Percentiles rank a stretch among this genome's conserved stretches.
These are phyloP conservation scores for Zoysia japonica DNA, from an alignment of 176 grass and related monocot genomes.

Conservation along the genomic window DNA sequence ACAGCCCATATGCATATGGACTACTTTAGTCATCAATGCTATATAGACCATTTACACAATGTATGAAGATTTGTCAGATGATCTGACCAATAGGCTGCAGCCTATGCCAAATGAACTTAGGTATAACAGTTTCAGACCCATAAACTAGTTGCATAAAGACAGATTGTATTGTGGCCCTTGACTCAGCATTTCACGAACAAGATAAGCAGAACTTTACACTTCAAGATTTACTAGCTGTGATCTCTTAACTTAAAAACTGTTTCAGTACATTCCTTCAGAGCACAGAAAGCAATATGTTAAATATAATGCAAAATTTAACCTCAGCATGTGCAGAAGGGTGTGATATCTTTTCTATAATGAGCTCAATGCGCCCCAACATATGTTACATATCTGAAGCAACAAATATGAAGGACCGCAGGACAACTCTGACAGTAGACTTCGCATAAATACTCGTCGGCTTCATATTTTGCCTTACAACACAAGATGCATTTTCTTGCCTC, in stretches of 20 bases:
- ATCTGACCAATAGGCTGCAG: not conserved
- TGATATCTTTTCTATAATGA: slow-evolving; percentile 14
- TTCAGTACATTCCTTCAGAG: slow-evolving; percentile 11
- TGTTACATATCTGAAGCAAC: slow-evolving; percentile 27
- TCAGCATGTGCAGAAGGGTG: not conserved
- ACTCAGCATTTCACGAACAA: slow-evolving; percentile 18
- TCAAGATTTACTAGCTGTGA: slow-evolving; percentile 6
- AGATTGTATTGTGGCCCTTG: not conserved
- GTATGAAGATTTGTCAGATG: not conserved
- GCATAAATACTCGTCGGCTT: not conserved
- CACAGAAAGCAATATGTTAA: slow-evolving; percentile 24
- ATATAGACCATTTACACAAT: not conserved
- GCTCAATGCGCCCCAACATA: slow-evolving; percentile 1
- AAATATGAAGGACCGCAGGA: not conserved
- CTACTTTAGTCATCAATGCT: too few relatives aligned
- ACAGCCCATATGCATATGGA: too few relatives aligned
- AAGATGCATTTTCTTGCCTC: too few relatives aligned
- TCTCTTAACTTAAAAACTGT: slow-evolving; percentile 1
- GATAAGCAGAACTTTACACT: slow-evolving; percentile 5
- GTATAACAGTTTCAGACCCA: slow-evolving; percentile 1
- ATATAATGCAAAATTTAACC: slow-evolving; percentile 24
- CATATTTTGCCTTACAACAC: not conserved
- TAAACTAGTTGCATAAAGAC: slow-evolving; percentile 18
- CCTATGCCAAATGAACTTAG: too few relatives aligned
- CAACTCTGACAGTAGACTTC: not conserved